Evolutionary conservation across 2,329 filamentous ascomycete species (phyloP).

Genomic region (Fusarium falciforme): DNA sequence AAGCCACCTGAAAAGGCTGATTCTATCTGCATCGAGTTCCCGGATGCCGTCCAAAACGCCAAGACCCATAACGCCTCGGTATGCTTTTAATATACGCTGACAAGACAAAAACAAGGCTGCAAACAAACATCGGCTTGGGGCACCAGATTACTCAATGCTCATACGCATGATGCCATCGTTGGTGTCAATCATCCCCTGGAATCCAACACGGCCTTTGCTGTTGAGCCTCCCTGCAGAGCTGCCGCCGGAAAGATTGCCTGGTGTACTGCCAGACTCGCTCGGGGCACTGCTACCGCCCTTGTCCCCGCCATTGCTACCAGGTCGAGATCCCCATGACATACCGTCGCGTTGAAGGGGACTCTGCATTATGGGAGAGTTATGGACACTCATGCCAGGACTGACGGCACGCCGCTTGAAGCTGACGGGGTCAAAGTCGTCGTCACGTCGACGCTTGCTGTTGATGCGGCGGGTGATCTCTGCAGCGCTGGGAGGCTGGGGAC

Average conservation of each 20-base stretch:
- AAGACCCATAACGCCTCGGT: slow-evolving; percentile 34
- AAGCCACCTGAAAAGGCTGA: slow-evolving; percentile 20
- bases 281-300: slow-evolving; percentile 64
- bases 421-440: slow-evolving; percentile 89
- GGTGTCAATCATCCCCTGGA: slow-evolving; percentile 96
- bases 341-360: slow-evolving; percentile 81
- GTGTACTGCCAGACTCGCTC: slow-evolving; percentile 60
- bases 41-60: slow-evolving; percentile 9
- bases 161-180: slow-evolving; percentile 96
- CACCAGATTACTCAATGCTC: slow-evolving; percentile 81
- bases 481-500: slow-evolving; percentile 67
- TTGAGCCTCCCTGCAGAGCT: slow-evolving; percentile 59
- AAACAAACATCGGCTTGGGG: not conserved
- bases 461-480: slow-evolving; percentile 83
- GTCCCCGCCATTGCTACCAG: slow-evolving; percentile 70
- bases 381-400: slow-evolving; percentile 88
- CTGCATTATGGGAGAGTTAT: slow-evolving; percentile 89
- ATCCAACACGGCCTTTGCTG: slow-evolving; percentile 74
- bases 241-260: slow-evolving; percentile 40
- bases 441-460: slow-evolving; percentile 84
- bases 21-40: slow-evolving; percentile 18
- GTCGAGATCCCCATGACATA: slow-evolving; percentile 77
- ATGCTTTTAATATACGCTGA: slow-evolving; percentile 26
- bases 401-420: slow-evolving; percentile 93
- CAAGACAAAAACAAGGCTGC: not conserved